Percentiles rank a stretch among this genome's conserved stretches.
Evolutionary conservation across 1,284 basidiomycete species (phyloP).

Genomic region (Chondrostereum purpureum): DNA sequence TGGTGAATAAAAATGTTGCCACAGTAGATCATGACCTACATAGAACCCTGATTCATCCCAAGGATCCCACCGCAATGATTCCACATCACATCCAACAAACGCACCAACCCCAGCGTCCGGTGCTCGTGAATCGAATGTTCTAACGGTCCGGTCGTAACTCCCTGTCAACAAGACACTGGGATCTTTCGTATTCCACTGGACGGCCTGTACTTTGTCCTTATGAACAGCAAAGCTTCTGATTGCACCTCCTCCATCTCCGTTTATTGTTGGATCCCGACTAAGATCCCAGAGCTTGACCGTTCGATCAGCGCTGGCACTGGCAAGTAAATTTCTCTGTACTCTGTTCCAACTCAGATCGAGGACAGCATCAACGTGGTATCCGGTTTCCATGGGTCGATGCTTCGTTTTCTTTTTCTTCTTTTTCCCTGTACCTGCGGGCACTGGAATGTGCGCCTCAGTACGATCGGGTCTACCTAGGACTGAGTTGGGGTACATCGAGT

Average conservation of each 20-base stretch:
- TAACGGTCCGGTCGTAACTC: slow-evolving; percentile 89
- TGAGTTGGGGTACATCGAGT: slow-evolving; percentile 90
- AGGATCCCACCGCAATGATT: slow-evolving; percentile 93
- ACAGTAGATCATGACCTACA: slow-evolving; percentile 40
- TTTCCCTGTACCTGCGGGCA: slow-evolving; percentile 80
- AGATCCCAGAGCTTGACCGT: slow-evolving; percentile 99
- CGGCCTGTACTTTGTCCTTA: slow-evolving; percentile 95
- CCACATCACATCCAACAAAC: slow-evolving; percentile 83
- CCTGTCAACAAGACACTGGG: slow-evolving; percentile 89
- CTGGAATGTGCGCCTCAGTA: slow-evolving; percentile 73
- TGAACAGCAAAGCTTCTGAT: slow-evolving; percentile 87
- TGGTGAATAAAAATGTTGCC: background rate
- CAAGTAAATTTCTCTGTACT: slow-evolving; percentile 82
- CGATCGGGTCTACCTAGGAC: slow-evolving; percentile 87
- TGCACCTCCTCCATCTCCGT: slow-evolving; percentile 49
- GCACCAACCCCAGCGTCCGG: slow-evolving; percentile 77
- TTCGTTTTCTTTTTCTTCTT: slow-evolving; percentile 92
- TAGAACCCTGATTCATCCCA: slow-evolving; percentile 87
- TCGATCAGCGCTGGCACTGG: slow-evolving; percentile 88
- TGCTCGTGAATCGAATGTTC: slow-evolving; percentile 88
- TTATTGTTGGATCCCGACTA: slow-evolving; percentile 55
- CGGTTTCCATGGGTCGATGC: slow-evolving; percentile 57
- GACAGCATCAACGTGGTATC: slow-evolving; percentile 91
- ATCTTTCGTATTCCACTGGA: slow-evolving; percentile 90
- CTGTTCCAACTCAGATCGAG: slow-evolving; percentile 91